phyloP scores from a whole-genome alignment of 2,329 filamentous ascomycete genomes.

The Juglanconis oblonga region DNA sequence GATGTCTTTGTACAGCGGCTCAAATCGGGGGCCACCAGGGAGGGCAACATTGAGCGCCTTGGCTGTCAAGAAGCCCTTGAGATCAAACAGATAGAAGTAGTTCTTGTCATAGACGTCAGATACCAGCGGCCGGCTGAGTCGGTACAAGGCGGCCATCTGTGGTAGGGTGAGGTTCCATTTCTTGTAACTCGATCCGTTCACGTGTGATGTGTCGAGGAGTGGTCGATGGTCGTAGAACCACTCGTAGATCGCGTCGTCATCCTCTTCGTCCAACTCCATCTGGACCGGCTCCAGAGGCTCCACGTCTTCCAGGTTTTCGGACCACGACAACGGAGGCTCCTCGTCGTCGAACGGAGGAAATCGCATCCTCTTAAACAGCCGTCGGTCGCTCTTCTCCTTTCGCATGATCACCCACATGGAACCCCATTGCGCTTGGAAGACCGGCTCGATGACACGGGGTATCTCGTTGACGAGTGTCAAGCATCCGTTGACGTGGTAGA shows the following conservation, averaged over 20 bases:
- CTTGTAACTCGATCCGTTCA: conserved; percentile 96
- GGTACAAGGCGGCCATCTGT: conserved; percentile 94
- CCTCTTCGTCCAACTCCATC: conserved; percentile 93
- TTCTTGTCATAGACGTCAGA: conserved; percentile 94
- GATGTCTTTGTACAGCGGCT: conserved; percentile 96
- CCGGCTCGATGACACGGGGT: conserved; percentile 92
- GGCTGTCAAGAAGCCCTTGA: conserved; percentile 91
- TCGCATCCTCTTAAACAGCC: conserved; percentile 97
- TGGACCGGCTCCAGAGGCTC: conserved; percentile 97
- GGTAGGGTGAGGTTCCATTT: conserved; percentile 88
- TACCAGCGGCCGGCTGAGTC: conserved; percentile 83
- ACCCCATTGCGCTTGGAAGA: conserved; percentile 98
- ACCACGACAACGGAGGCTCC: conserved; percentile 95
- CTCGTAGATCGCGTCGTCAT: conserved; percentile 87
- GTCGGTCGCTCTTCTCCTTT: conserved; percentile 91
- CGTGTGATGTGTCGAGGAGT: conserved; percentile 84
- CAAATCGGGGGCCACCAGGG: conserved; percentile 94
- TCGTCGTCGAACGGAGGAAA: conserved; percentile 99
- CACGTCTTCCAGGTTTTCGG: conserved; percentile 97
- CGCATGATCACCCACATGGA: conserved; percentile 99
- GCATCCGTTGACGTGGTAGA: conserved; percentile 98
- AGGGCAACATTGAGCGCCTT: conserved; percentile 97
- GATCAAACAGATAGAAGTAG: conserved; percentile 96
- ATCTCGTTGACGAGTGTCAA: conserved; percentile 95
- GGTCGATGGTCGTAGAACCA: conserved; percentile 98